Base-by-base conservation (phyloP, 2,329 filamentous ascomycete species). In the Orbilia brochopaga region DNA sequence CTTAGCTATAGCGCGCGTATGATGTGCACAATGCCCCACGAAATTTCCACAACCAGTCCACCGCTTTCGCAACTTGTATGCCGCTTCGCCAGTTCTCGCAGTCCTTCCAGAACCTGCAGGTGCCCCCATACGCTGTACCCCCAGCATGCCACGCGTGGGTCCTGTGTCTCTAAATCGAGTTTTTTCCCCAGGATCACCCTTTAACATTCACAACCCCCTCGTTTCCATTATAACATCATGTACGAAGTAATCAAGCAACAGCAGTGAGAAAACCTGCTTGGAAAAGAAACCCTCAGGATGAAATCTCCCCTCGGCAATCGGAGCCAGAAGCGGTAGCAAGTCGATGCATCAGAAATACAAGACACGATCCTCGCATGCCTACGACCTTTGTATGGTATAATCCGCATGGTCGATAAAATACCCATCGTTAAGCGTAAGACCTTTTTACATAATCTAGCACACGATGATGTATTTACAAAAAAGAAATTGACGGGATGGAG, bases 221-320 rank as follows among this genome's bases (percentile, higher is more conserved):
- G 37, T 42, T 42, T 42, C 37, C n/a, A 42, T 42, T 42, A 42
- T 42, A n/a, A n/a, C n/a, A 42, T 15, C n/a, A 15, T 17, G 37
- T 42, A 42, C 11, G n/a, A n/a, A n/a, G n/a, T n/a, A n/a, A 15
- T 42, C 15, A 42, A 17, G 27, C 8, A 32, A 32, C 27, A 32
- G 27, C 27, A 32, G 4, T 32, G 27, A 42, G 15, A 42, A 42
- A 42, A 42, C 59, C 32, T 30, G 24, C 32, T n/a, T 6, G 11
- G 11, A 3, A 21, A 19, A n/a, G 32, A 17, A 27, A 13, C 27
- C 53, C 40, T 5, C 11, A 30, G 8, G 27, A 13, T 15, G 30
- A 27, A 44, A 54, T 61, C 56, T 58, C 56, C 52, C 64, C 65
- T 27, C 65, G 65, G 65, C 54, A 58, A 63, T 58, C 65, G 65